Evolutionary conservation across 2,329 filamentous ascomycete genomes (phyloP).

Genomic region (Amauroascus niger): DNA sequence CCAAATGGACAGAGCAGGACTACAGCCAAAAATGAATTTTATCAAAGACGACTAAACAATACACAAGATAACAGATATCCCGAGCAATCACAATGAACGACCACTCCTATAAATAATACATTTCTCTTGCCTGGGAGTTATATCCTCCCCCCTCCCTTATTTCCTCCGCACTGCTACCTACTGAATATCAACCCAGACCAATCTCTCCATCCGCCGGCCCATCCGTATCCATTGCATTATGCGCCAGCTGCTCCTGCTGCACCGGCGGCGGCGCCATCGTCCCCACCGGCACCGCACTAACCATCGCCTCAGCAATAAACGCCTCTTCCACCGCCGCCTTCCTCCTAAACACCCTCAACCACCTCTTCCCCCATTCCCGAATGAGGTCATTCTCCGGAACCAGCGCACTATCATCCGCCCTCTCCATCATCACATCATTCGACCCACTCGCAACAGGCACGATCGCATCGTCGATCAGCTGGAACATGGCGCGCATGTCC

Average conservation of each 20-base stretch:
- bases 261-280: slow-evolving; percentile 20
- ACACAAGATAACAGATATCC: too few relatives aligned
- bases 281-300: slow-evolving; percentile 38
- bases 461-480: slow-evolving; percentile 67
- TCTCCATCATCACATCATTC: slow-evolving; percentile 67
- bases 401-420: slow-evolving; percentile 43
- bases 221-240: neutral
- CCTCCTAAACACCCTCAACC: slow-evolving; percentile 74
- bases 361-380: slow-evolving; percentile 70
- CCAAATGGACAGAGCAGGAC: too few relatives aligned
- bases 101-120: neutral
- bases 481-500: slow-evolving; percentile 71
- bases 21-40: too few relatives aligned
- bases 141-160: neutral
- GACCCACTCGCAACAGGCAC: slow-evolving; percentile 60
- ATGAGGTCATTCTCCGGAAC: slow-evolving; percentile 55
- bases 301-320: slow-evolving; percentile 48
- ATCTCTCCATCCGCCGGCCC: neutral
- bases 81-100: too few relatives aligned
- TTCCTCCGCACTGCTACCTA: neutral
- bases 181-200: slow-evolving; percentile 3
- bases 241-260: neutral
- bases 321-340: slow-evolving; percentile 79
- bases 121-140: neutral
- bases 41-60: too few relatives aligned